These are phyloP conservation scores for Cymbidium sinense DNA, from an alignment of 106 monocot genomes.

Conservation along the genomic window DNA sequence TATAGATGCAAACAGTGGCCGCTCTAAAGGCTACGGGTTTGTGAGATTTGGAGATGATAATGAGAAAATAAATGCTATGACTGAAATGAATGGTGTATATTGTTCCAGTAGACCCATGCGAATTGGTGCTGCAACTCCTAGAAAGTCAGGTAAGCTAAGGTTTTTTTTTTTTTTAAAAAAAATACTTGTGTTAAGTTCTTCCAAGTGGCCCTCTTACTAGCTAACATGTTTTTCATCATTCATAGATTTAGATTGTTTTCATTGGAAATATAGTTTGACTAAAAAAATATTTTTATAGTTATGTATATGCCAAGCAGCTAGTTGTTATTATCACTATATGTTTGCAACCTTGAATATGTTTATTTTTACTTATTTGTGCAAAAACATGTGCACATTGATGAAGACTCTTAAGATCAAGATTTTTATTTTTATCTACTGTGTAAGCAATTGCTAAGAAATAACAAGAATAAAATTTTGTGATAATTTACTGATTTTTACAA, in stretches of 20 bases:
- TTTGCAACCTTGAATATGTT: no score
- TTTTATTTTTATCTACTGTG: no score
- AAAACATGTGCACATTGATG: no score
- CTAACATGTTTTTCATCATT: neutral
- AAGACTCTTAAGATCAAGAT: no score
- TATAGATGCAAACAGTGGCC: slow-evolving; percentile 51
- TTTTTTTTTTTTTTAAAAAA: no score
- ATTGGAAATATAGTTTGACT: neutral
- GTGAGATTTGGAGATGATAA: slow-evolving; percentile 64
- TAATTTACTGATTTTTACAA: no score
- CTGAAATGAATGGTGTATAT: slow-evolving; percentile 74
- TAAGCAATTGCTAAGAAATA: no score
- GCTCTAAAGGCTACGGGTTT: slow-evolving; percentile 88
- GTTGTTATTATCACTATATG: no score
- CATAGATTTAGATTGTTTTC: neutral
- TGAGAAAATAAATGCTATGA: slow-evolving; percentile 73
- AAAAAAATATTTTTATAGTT: no score
- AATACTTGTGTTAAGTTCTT: neutral
- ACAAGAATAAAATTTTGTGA: no score
- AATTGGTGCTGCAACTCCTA: slow-evolving; percentile 60
- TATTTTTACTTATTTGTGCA: no score
- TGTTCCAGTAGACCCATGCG: slow-evolving; percentile 73
- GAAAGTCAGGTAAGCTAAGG: slow-evolving; percentile 21
- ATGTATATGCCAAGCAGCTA: no score
- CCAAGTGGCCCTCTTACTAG: neutral